Conservation (phyloP, 805 yeast species). For the Zygoascus tannicola region DNA sequence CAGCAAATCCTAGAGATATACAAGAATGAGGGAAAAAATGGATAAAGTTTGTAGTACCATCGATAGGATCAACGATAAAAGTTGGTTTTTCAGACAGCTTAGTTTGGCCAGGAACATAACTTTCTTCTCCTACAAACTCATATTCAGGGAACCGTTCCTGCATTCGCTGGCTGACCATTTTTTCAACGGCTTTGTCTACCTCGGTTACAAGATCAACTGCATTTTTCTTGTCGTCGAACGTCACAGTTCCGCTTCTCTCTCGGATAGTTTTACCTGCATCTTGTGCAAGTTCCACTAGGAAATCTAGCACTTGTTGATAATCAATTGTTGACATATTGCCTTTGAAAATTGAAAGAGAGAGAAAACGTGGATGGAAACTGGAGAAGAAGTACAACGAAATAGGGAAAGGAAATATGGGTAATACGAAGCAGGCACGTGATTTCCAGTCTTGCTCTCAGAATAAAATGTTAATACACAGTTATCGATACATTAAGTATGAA, state of each 20-base stretch:
- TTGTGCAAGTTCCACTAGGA: constrained; percentile 33
- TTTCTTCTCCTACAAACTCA: constrained; percentile 54
- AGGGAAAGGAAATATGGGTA: too few relatives aligned
- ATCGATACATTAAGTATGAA: too few relatives aligned
- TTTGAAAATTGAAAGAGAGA: too few relatives aligned
- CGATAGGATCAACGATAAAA: constrained; percentile 56
- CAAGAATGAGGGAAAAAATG: constrained; percentile 56
- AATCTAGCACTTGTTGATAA: constrained; percentile 29
- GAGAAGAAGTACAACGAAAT: too few relatives aligned
- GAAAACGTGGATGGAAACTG: too few relatives aligned
- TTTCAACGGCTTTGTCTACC: constrained; percentile 49
- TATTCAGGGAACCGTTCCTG: constrained; percentile 36
- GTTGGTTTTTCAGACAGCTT: constrained; percentile 44
- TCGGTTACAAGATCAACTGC: constrained; percentile 55
- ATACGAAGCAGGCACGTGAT: too few relatives aligned
- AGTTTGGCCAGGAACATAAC: constrained; percentile 42
- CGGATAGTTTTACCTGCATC: constrained; percentile 44
- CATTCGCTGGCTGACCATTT: constrained; percentile 29
- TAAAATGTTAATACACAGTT: too few relatives aligned
- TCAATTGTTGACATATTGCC: too few relatives aligned
- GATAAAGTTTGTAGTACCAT: constrained; percentile 57
- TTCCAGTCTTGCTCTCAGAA: too few relatives aligned
- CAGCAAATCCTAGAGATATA: constrained; percentile 50
- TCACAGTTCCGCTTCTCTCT: constrained; percentile 38
- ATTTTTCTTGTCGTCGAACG: constrained; percentile 48